Base-by-base conservation (phyloP, 2,329 filamentous ascomycete species). In the Sarocladium strictum region DNA sequence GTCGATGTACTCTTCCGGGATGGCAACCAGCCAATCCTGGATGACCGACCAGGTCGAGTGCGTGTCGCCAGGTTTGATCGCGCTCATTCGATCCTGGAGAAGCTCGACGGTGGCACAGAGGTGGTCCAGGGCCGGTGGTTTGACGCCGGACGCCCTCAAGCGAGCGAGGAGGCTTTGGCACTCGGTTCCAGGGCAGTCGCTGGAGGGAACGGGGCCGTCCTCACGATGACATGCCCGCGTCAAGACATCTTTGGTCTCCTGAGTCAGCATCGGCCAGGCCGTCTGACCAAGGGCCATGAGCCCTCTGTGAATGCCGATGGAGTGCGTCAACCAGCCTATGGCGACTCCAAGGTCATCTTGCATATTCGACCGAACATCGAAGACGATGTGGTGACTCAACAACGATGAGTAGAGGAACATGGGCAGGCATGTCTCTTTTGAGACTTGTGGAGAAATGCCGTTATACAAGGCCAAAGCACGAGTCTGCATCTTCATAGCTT, bases 341-440 rank as follows among this genome's bases (percentile, higher is more conserved):
- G 66, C 64, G 2, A 55, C 49, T 10, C 63, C 59, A 27, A 73
- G 69, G 47, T 67, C 60, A 24, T 51, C 29, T 3, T 23, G n/a
- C 47, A 51, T 51, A 29, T 51, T 12, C 26, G 23, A 21, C 10
- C 27, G 3, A 14, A 51, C 65, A 40, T 77, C 72, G 59, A 67
- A 72, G 6, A 77, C 65, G 19, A 69, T 65, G 52, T 75, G 72
- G 14, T 74, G 65, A 3, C 71, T 67, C 0, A 71, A 54, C 14
- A 65, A 33, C 9, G 62, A 59, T 3, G 69, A 66, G 57, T 72
- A 73, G 11, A 71, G 55, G 32, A 69, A 66, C 32, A 67, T 59
- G 2, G 65, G 60, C 9, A 68, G 56, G 26, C 63, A 63, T 51
- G 63, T 63, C 9, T 59, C 58, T 6, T 64, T 57, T 7, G 47